A percentile compares a stretch with the other conserved stretches of the same genome.
Evolutionary conservation across 192 early-diverging fungal genomes (phyloP).

Genomic region (Podila verticillata): DNA sequence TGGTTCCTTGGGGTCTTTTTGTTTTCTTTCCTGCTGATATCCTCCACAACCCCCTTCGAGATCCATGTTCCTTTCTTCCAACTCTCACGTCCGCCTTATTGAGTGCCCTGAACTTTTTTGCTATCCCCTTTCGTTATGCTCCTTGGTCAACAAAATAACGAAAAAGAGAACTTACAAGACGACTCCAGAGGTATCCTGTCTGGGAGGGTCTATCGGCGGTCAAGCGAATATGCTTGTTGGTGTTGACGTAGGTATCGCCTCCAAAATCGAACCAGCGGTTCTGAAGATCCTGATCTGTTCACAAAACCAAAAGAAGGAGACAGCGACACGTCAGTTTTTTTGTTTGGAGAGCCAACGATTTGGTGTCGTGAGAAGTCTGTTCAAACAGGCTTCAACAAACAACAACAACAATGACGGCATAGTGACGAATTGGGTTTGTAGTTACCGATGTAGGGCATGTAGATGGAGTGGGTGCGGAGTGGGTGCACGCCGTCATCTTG

Average conservation of each 20-base stretch:
- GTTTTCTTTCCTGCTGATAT: no score
- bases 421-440: not conserved
- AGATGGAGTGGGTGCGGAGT: conserved; percentile 61
- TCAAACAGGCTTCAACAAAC: not conserved
- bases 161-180: conserved; percentile 52
- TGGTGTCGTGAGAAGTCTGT: not conserved
- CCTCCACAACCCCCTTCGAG: no score
- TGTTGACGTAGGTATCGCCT: conserved; percentile 90
- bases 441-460: conserved; percentile 68
- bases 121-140: not conserved
- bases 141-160: not conserved
- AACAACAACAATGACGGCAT: no score
- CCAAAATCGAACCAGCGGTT: conserved; percentile 97
- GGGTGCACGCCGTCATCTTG: conserved; percentile 45
- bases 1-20: no score
- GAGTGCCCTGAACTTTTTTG: not conserved
- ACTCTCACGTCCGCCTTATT: no score
- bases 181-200: conserved; percentile 84
- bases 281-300: conserved; percentile 75
- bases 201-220: conserved; percentile 84
- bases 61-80: no score
- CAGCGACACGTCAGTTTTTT: not conserved
- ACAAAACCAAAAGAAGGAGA: not conserved
- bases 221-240: conserved; percentile 86
- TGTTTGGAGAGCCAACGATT: not conserved